Conservation (phyloP, 495 filamentous ascomycete genomes). For the Penicillium canescens region DNA sequence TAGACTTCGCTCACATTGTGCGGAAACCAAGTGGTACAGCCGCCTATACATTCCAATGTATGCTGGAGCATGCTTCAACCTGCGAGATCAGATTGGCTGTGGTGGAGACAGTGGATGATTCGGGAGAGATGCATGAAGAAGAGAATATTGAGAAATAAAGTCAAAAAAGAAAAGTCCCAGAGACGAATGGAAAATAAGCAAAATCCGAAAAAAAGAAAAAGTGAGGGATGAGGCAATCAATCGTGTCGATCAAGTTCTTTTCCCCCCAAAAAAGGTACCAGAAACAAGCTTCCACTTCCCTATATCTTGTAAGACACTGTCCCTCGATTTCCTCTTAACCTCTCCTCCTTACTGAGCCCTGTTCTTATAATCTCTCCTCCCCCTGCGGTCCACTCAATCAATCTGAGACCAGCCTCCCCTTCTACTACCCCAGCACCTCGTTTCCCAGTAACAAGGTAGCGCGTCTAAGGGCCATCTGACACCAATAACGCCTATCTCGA, state of each 20-base stretch:
- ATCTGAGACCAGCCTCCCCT: slow-evolving; percentile 35
- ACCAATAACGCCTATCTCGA: slow-evolving; percentile 5
- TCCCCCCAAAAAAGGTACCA: slow-evolving; percentile 13
- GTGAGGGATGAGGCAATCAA: slow-evolving; percentile 35
- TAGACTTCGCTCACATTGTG: slow-evolving; percentile 16
- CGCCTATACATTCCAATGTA: slow-evolving; percentile 11
- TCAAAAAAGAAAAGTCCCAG: slow-evolving; percentile 10
- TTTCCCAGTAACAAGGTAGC: slow-evolving; percentile 1
- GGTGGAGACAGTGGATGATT: background rate
- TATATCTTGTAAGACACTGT: slow-evolving; percentile 21
- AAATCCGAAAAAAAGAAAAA: slow-evolving; percentile 12
- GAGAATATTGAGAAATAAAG: slow-evolving; percentile 12
- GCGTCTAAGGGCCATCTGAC: slow-evolving; percentile 9
- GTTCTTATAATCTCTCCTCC: slow-evolving; percentile 28
- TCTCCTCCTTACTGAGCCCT: slow-evolving; percentile 19
- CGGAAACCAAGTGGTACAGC: slow-evolving; percentile 10
- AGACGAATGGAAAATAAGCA: slow-evolving; percentile 8
- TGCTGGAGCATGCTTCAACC: background rate
- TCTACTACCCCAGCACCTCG: slow-evolving; percentile 5
- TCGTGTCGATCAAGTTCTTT: slow-evolving; percentile 18
- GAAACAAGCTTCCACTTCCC: slow-evolving; percentile 23
- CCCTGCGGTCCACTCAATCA: slow-evolving; percentile 20
- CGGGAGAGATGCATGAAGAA: slow-evolving; percentile 9
- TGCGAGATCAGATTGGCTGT: slow-evolving; percentile 1
- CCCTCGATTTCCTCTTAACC: background rate